These are phyloP conservation scores for Umbelopsis ramanniana DNA, from an alignment of 192 early-diverging fungal species.

Conservation along the genomic window DNA sequence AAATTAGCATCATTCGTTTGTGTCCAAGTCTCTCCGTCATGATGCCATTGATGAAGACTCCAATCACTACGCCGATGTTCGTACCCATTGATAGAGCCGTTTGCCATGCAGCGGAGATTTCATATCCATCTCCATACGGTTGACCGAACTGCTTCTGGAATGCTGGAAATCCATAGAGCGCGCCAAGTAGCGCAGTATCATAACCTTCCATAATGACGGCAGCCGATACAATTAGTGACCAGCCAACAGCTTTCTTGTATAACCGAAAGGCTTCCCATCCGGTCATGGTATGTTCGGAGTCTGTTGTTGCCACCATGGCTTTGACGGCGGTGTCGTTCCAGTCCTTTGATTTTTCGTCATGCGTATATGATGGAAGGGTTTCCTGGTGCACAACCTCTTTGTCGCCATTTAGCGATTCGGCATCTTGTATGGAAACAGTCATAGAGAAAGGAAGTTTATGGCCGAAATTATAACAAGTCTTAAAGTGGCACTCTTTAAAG, in stretches of 20 bases:
- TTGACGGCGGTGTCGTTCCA: not conserved
- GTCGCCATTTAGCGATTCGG: not conserved
- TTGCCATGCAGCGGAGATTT: constrained; percentile 9
- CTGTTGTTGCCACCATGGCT: not conserved
- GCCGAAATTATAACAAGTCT: too few species aligned
- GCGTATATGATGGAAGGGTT: not conserved
- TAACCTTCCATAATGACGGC: constrained; percentile 5
- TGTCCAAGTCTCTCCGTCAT: not conserved
- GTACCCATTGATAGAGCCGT: not conserved
- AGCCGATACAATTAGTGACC: not conserved
- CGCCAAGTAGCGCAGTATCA: not conserved
- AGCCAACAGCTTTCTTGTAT: not conserved
- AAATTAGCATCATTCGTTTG: not conserved
- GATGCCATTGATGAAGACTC: not conserved
- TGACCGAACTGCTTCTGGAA: not conserved
- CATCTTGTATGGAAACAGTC: not conserved
- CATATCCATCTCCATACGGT: not conserved
- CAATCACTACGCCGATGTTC: not conserved
- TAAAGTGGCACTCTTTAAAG: not conserved
- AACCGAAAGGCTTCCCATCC: not conserved
- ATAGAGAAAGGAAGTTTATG: too few species aligned
- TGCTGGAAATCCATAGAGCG: not conserved
- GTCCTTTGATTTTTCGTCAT: not conserved
- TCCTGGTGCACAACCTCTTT: not conserved
- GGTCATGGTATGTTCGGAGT: not conserved